These are phyloP conservation scores for Simmondsia chinensis DNA, from an alignment of 148 eudicot genomes.

Conservation along the genomic window DNA sequence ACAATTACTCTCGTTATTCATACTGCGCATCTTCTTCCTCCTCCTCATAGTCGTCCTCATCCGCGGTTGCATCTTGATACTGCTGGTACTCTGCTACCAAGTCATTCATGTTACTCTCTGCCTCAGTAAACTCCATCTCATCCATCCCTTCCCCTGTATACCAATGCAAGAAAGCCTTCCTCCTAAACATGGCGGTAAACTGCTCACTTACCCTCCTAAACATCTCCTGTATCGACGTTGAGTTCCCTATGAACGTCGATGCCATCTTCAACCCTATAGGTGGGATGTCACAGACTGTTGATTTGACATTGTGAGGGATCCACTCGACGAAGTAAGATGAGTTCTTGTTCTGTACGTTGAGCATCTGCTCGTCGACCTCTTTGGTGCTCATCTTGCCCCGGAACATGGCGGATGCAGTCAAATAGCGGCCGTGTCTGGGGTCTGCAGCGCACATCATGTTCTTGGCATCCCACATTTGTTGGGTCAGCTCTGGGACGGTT, in stretches of 20 bases:
- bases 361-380: slow-evolving; percentile 84
- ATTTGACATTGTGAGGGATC: slow-evolving; percentile 77
- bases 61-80: slow-evolving; percentile 72
- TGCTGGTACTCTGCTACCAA: slow-evolving; percentile 84
- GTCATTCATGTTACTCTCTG: slow-evolving; percentile 89
- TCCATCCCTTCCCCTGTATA: slow-evolving; percentile 87
- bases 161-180: slow-evolving; percentile 92
- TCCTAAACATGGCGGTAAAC: slow-evolving; percentile 84
- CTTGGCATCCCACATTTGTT: slow-evolving; percentile 85
- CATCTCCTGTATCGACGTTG: slow-evolving; percentile 81
- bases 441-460: slow-evolving; percentile 96
- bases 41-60: slow-evolving; percentile 66
- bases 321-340: slow-evolving; percentile 84
- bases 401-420: slow-evolving; percentile 79
- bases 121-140: slow-evolving; percentile 90
- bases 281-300: slow-evolving; percentile 71
- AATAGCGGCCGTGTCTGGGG: slow-evolving; percentile 70
- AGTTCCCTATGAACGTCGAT: slow-evolving; percentile 70
- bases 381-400: slow-evolving; percentile 88
- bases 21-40: slow-evolving; percentile 39
- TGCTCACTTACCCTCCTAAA: slow-evolving; percentile 82
- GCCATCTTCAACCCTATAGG: slow-evolving; percentile 76
- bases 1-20: slow-evolving; percentile 10
- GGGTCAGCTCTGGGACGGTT: slow-evolving; percentile 67
- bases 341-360: slow-evolving; percentile 77